A percentile compares a stretch with the other conserved stretches of the same genome.
Evolutionary conservation across 345 rosid species (phyloP).

Genomic region (Lepidium sativum): DNA sequence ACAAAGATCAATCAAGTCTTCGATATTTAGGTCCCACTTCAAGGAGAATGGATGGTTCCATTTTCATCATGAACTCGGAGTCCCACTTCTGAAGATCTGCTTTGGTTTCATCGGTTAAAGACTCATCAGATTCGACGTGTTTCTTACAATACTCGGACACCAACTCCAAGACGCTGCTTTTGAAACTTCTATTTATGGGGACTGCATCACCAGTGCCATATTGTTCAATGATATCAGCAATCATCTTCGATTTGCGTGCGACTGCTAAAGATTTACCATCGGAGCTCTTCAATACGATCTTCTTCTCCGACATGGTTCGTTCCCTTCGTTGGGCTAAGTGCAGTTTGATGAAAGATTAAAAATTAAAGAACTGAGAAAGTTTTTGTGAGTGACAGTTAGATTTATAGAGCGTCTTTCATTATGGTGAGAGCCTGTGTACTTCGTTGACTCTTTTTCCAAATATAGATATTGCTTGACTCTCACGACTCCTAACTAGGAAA

Average conservation of each 20-base stretch:
- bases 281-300: conserved; percentile 35
- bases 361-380: not conserved
- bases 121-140: conserved; percentile 27
- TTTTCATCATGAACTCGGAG: conserved; percentile 44
- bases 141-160: conserved; percentile 61
- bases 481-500: not conserved
- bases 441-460: not conserved
- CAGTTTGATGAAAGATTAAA: not conserved
- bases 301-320: conserved; percentile 3
- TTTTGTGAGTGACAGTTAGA: not conserved
- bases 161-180: conserved; percentile 39
- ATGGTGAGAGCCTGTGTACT: not conserved
- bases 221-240: conserved; percentile 45
- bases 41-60: conserved; percentile 41
- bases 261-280: conserved; percentile 20
- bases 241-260: conserved; percentile 37
- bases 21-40: conserved; percentile 46
- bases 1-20: conserved; percentile 40
- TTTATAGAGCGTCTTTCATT: not conserved
- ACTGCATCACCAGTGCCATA: conserved; percentile 32
- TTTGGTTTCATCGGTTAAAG: conserved; percentile 19
- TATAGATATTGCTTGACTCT: no score
- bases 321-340: no score
- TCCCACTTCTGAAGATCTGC: conserved; percentile 46
- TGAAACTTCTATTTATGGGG: conserved; percentile 36